Conservation (phyloP, 2,329 filamentous ascomycete genomes). For the Geoglossum cookeanum region DNA sequence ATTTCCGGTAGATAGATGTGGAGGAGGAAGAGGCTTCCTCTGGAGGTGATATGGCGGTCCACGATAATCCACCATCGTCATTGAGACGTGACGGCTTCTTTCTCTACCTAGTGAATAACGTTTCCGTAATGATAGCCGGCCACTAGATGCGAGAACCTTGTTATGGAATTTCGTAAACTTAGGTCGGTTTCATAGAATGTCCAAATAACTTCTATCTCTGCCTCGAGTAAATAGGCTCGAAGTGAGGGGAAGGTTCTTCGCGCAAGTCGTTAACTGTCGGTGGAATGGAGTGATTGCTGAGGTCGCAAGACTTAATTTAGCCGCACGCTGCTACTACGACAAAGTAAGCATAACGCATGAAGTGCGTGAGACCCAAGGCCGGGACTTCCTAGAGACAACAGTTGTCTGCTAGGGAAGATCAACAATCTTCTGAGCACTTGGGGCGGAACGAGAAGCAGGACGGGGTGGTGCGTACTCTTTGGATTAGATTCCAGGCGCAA, state of each 20-base stretch:
- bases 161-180: not conserved
- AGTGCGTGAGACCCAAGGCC: not conserved
- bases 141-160: not conserved
- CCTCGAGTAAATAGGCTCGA: not conserved
- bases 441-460: not conserved
- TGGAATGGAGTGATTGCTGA: not conserved
- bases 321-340: not conserved
- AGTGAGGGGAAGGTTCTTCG: not conserved
- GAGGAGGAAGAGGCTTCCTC: slow-evolving; percentile 12
- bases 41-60: slow-evolving; percentile 9
- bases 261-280: not conserved
- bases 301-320: not conserved
- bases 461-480: not conserved
- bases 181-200: not conserved
- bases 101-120: not conserved
- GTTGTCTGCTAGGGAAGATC: not conserved
- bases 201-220: not conserved
- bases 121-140: not conserved
- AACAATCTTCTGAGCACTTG: not conserved
- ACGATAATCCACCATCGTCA: slow-evolving; percentile 11
- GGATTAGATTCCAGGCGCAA: not conserved
- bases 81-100: not conserved
- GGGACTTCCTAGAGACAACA: not conserved
- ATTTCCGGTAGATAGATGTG: slow-evolving; percentile 7
- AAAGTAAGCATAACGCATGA: not conserved